These are phyloP conservation scores for Cladosporium sp. DNA, from an alignment of 2,329 filamentous ascomycete genomes.

Conservation along the genomic window DNA sequence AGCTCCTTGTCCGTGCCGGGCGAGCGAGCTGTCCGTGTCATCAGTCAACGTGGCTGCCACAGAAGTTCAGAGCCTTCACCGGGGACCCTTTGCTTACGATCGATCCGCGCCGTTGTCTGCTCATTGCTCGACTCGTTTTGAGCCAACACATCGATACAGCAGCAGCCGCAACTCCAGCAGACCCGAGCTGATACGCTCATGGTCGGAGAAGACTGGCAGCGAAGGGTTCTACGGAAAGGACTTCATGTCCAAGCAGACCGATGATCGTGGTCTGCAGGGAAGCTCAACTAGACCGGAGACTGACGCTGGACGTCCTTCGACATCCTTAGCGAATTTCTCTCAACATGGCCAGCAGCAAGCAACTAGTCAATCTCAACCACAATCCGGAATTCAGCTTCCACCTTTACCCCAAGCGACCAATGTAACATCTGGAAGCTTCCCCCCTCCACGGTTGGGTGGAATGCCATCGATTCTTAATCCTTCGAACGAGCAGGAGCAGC, in stretches of 20 bases:
- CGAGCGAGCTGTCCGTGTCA: conserved; percentile 14
- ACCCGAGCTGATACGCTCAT: conserved; percentile 34
- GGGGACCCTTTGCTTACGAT: conserved; percentile 23
- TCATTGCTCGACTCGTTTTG: conserved; percentile 25
- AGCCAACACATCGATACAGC: conserved; percentile 21
- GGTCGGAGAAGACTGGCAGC: conserved; percentile 33
- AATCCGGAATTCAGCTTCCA: conserved; percentile 33
- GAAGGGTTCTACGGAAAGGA: conserved; percentile 34
- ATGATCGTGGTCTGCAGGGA: conserved; percentile 31
- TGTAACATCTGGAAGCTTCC: conserved; percentile 18
- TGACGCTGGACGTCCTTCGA: conserved; percentile 23
- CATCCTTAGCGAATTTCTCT: conserved; percentile 12
- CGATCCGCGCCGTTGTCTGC: conserved; percentile 18
- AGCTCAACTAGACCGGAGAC: conserved; percentile 26
- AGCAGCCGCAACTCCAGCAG: conserved; percentile 25
- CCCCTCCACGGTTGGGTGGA: conserved; percentile 41
- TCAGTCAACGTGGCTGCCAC: conserved; percentile 21
- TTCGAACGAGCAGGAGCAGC: conserved; percentile 39
- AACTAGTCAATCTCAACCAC: neutral
- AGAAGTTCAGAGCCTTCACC: conserved; percentile 26
- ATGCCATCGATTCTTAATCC: conserved; percentile 53
- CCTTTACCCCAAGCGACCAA: conserved; percentile 32
- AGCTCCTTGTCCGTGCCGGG: conserved; percentile 17
- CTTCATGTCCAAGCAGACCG: conserved; percentile 40
- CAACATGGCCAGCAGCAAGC: conserved; percentile 9